Conservation (phyloP, 805 yeast species). For the Gaillardinia entomophila region DNA sequence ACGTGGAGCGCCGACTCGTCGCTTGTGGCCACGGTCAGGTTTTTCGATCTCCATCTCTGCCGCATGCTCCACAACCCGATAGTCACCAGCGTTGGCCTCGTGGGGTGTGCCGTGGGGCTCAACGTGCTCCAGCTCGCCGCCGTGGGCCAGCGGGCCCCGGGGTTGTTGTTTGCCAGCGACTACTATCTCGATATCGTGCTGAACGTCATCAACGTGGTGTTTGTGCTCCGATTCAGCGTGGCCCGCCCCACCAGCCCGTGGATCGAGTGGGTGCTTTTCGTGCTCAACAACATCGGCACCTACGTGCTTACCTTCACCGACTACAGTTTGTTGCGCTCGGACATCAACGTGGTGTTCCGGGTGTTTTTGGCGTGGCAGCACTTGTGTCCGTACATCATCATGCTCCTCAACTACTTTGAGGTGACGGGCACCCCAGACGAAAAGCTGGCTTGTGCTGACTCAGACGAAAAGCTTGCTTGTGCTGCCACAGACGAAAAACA, state of each 20-base stretch:
- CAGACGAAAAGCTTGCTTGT: constrained; percentile 33
- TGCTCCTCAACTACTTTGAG: constrained; percentile 5
- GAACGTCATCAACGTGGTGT: constrained; percentile 20
- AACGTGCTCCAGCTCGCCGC: background rate
- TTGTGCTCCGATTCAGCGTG: constrained; percentile 24
- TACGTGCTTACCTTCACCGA: constrained; percentile 5
- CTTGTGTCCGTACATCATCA: constrained; percentile 15
- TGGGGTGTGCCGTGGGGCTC: background rate
- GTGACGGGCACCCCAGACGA: background rate
- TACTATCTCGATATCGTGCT: constrained; percentile 16
- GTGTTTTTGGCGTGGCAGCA: constrained; percentile 12
- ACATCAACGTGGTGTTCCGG: constrained; percentile 6
- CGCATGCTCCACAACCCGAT: background rate
- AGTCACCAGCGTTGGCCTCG: background rate
- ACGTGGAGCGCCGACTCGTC: no score
- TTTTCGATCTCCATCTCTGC: background rate
- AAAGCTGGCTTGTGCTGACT: constrained; percentile 12
- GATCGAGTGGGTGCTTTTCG: constrained; percentile 16
- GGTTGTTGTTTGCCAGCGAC: constrained; percentile 5
- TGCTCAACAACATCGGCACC: constrained; percentile 13
- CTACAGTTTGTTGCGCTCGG: constrained; percentile 4
- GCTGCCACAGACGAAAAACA: background rate
- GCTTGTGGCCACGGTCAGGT: no score
- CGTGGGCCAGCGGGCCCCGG: no score
- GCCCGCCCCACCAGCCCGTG: constrained; percentile 3